These are phyloP conservation scores for Isatis tinctoria DNA, from an alignment of 345 rosid genomes.

Conservation along the genomic window DNA sequence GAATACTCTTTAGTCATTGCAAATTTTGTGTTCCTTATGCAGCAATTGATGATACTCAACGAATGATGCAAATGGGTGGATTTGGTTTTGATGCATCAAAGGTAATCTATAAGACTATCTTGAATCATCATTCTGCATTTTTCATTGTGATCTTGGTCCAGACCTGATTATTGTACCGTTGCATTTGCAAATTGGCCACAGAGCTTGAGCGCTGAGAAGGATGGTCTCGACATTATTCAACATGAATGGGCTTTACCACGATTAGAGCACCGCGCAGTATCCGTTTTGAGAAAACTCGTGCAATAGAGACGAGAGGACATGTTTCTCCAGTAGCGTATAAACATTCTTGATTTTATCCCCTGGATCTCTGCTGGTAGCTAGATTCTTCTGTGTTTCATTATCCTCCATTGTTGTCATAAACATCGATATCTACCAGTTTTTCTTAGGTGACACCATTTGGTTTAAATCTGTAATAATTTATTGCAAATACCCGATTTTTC, in stretches of 20 bases:
- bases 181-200: conserved; percentile 27
- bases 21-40: conserved; percentile 29
- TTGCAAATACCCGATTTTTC: background rate
- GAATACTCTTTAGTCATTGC: background rate
- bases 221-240: conserved; percentile 63
- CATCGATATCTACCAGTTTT: background rate
- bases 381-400: background rate
- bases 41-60: conserved; percentile 86
- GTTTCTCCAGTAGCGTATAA: background rate
- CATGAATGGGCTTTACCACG: conserved; percentile 75
- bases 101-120: conserved; percentile 36
- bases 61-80: conserved; percentile 99
- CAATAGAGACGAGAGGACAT: conserved; percentile 29
- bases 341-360: background rate
- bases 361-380: background rate
- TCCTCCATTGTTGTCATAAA: background rate
- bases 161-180: conserved; percentile 3
- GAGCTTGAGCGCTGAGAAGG: conserved; percentile 88
- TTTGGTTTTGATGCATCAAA: conserved; percentile 86
- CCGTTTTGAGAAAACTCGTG: conserved; percentile 62
- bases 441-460: background rate
- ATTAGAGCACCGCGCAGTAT: conserved; percentile 86
- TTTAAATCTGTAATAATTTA: background rate
- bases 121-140: background rate
- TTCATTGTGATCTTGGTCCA: background rate